These are phyloP conservation scores for Schwanniomyces occidentalis DNA, from an alignment of 805 yeast species.

Conservation along the genomic window DNA sequence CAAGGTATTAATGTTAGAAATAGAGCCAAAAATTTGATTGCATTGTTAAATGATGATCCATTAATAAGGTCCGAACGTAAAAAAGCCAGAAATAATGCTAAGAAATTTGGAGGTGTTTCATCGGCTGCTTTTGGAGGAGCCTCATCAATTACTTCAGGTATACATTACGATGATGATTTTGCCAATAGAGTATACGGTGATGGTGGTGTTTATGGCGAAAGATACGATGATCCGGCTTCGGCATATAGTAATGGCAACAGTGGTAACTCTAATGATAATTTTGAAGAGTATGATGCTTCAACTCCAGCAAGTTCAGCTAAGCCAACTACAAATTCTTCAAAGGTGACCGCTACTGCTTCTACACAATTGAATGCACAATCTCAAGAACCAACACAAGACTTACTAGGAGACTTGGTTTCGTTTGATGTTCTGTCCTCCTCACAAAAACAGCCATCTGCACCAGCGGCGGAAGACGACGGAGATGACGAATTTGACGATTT, in stretches of 20 bases:
- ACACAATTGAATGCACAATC: slow-evolving; percentile 23
- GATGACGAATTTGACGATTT: slow-evolving; percentile 83
- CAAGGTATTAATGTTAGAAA: slow-evolving; percentile 95
- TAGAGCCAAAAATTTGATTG: slow-evolving; percentile 75
- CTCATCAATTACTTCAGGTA: slow-evolving; percentile 32
- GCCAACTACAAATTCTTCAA: slow-evolving; percentile 39
- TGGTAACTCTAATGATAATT: slow-evolving; percentile 38
- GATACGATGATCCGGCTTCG: slow-evolving; percentile 59
- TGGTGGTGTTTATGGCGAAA: slow-evolving; percentile 68
- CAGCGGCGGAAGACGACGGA: slow-evolving; percentile 38
- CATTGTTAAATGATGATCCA: slow-evolving; percentile 73
- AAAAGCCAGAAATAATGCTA: slow-evolving; percentile 82
- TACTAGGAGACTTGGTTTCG: slow-evolving; percentile 47
- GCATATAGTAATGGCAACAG: slow-evolving; percentile 37
- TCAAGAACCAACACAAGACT: slow-evolving; percentile 43
- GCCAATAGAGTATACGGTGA: slow-evolving; percentile 63
- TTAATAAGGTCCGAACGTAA: slow-evolving; percentile 80
- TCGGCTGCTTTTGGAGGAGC: slow-evolving; percentile 53
- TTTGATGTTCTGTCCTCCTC: slow-evolving; percentile 36
- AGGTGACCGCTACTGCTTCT: slow-evolving; percentile 27
- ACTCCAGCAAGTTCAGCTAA: slow-evolving; percentile 23
- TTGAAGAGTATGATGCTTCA: slow-evolving; percentile 63
- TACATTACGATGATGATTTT: slow-evolving; percentile 49
- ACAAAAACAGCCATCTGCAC: slow-evolving; percentile 13
- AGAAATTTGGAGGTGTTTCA: slow-evolving; percentile 81